These are phyloP conservation scores for Saccharomycopsis sp. DNA, from an alignment of 805 yeast species.

Conservation along the genomic window DNA sequence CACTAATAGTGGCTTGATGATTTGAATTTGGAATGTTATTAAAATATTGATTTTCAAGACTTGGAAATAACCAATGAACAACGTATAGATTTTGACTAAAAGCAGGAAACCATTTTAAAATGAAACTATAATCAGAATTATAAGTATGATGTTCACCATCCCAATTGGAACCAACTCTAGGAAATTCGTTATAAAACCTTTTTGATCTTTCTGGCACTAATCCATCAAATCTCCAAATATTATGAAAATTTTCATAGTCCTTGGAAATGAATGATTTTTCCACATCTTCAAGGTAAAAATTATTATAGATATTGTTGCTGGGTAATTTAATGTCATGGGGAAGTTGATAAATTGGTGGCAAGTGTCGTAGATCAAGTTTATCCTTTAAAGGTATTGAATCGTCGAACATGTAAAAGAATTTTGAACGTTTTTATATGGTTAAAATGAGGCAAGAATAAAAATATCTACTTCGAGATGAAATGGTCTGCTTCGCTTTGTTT, in stretches of 20 bases:
- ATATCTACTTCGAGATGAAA: too few relatives aligned
- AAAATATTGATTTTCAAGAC: conserved; percentile 1
- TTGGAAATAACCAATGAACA: conserved; percentile 10
- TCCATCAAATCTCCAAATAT: conserved; percentile 12
- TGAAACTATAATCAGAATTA: conserved; percentile 9
- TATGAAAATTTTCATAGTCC: conserved; percentile 13
- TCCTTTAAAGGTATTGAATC: conserved; percentile 8
- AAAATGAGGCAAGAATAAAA: too few relatives aligned
- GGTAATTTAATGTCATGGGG: not conserved
- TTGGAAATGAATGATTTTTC: conserved; percentile 12
- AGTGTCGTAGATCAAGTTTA: not conserved
- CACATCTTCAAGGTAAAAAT: conserved; percentile 7
- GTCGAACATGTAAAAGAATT: too few relatives aligned
- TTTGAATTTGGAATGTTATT: too few relatives aligned
- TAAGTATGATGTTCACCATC: conserved; percentile 14
- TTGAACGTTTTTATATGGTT: too few relatives aligned
- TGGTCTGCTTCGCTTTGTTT: too few relatives aligned
- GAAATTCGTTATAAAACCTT: conserved; percentile 13
- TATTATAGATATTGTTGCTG: conserved; percentile 7
- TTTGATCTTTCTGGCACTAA: conserved; percentile 10
- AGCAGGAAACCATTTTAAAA: conserved; percentile 13
- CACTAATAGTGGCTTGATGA: not conserved
- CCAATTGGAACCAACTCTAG: conserved; percentile 13
- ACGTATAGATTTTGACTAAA: conserved; percentile 10
- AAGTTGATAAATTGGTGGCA: conserved; percentile 1